Base-by-base conservation (phyloP, 169 alveolate species). In the Eimeria maxima region DNA sequence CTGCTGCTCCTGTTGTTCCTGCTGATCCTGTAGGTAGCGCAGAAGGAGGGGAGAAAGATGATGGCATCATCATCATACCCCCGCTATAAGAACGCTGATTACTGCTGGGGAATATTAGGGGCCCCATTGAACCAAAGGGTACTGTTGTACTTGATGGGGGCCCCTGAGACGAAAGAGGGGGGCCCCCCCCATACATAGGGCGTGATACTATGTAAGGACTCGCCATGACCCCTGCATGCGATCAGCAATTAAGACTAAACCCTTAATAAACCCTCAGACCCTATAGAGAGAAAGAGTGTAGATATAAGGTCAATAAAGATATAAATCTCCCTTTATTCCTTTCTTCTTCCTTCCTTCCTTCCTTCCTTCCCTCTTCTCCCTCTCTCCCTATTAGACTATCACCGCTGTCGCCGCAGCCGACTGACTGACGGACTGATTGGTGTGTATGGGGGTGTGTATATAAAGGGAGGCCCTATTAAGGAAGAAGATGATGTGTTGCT, bases 191-290 rank as follows among this genome's bases (percentile, higher is more conserved):
- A 20, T 83, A 83, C 2, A 83, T 7, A 11, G 91, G 91, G 38
- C 73, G 91, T 6, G 91, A 83, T 18, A 83, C 91, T n/a, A 83
- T 83, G 73, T 83, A 83, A 27, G 91, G 74, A 65, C 73, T 83
- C 73, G 91, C 16, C 91, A 83, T 83, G 50, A 42, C 74, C 3
- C 42, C 11, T 47, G 88, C 88, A 71, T 71, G 83, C 83, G 83
- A 50, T 11, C 57, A 50, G 57, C 13, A 13, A 16, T 1, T 1
- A 13, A 27, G 45, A 3, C 53, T 10, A 47, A 22, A 24, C 13
- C 78, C 38, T 38, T 44, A 57, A 14, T 5, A 50, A 50, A 11
- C 57, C 57, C 57, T 50, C 57, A 50, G 11, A 50, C 57, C 57
- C 57, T 50, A 50, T 5, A 11, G 57, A 50, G 11, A 50, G 57